Conservation (phyloP, 176 grass and related monocot genomes). For the Aegilops longissima region DNA sequence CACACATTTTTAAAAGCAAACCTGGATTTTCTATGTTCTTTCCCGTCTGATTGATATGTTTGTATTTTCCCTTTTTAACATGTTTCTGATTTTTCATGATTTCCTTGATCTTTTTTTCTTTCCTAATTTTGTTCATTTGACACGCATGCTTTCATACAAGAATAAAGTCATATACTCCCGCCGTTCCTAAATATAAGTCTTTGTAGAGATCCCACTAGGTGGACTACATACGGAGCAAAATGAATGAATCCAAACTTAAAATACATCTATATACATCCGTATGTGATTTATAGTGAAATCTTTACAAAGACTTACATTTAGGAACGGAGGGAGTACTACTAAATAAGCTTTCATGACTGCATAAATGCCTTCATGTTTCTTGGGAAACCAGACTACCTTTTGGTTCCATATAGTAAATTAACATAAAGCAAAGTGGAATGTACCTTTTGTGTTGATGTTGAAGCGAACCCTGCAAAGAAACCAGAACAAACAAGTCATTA, state of each 20-base stretch:
- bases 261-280: too few species aligned
- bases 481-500: constrained; percentile 37
- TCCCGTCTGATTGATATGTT: neutral
- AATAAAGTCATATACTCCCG: neutral
- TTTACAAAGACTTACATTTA: too few species aligned
- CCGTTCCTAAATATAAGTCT: too few species aligned
- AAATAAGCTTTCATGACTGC: neutral
- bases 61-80: neutral
- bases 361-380: constrained; percentile 12
- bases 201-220: too few species aligned
- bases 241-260: too few species aligned
- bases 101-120: neutral
- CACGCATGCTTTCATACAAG: neutral
- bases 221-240: too few species aligned
- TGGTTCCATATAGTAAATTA: constrained; percentile 20
- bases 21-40: neutral
- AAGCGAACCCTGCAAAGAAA: constrained; percentile 56
- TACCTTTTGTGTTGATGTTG: constrained; percentile 58
- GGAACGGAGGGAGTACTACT: neutral
- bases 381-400: neutral
- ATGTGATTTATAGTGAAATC: too few species aligned
- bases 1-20: neutral
- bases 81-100: neutral
- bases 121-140: neutral
- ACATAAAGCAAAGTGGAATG: constrained; percentile 23